Percentiles rank a stretch among this genome's conserved stretches.
Conservation (phyloP, 345 rosid species). For the Viola odorata region DNA sequence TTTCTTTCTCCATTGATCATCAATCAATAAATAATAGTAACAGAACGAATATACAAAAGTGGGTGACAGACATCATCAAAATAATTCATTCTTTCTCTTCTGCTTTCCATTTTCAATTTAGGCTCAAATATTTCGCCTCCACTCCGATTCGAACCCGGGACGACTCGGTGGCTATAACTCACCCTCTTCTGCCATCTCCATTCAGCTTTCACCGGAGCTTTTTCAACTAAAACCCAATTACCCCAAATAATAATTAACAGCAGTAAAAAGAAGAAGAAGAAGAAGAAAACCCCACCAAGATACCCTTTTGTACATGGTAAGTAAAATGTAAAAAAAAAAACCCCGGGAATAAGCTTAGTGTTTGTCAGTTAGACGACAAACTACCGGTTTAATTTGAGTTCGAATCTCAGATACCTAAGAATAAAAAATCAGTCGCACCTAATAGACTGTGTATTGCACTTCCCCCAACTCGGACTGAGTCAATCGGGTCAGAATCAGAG, state of each 20-base stretch:
- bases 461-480: conserved; percentile 13
- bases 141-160: conserved; percentile 23
- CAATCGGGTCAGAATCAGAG: conserved; percentile 27
- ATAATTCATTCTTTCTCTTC: too few relatives aligned
- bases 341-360: neutral
- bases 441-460: neutral
- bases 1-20: neutral
- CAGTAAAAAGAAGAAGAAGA: neutral
- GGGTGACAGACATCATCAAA: neutral
- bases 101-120: neutral
- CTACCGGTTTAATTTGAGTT: neutral
- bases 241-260: neutral
- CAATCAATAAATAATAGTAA: conserved; percentile 7
- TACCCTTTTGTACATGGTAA: conserved; percentile 5
- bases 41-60: conserved; percentile 9
- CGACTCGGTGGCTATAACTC: conserved; percentile 19
- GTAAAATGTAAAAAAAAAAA: neutral
- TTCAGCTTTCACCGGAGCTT: conserved; percentile 3
- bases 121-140: neutral
- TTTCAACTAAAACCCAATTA: neutral
- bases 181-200: conserved; percentile 15
- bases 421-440: too few relatives aligned
- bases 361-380: too few relatives aligned
- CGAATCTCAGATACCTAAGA: too few relatives aligned
- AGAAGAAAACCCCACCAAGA: neutral